A percentile compares a stretch with the other conserved stretches of the same genome.
Evolutionary conservation across 768 basidiomycete genomes (phyloP).

Genomic region (Holtermanniella nyarrowii): DNA sequence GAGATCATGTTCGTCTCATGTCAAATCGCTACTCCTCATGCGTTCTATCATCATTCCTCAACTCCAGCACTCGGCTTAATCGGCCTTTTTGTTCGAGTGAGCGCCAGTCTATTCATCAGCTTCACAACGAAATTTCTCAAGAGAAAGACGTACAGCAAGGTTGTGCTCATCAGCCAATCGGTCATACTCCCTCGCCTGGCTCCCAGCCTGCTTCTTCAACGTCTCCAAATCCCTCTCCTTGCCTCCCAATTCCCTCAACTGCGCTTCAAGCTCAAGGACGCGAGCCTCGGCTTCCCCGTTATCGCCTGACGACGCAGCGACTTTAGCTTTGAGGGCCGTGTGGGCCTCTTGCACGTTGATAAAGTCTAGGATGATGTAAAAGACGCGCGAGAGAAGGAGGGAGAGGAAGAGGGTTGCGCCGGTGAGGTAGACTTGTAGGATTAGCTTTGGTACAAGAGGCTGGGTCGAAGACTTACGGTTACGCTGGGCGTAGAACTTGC

Average conservation of each 20-base stretch:
- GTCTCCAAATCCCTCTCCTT: slow-evolving; percentile 62
- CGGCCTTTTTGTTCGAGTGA: slow-evolving; percentile 55
- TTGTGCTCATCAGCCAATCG: slow-evolving; percentile 70
- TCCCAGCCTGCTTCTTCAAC: slow-evolving; percentile 68
- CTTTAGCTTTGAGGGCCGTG: slow-evolving; percentile 58
- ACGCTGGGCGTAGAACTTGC: slow-evolving; percentile 64
- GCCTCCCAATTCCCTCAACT: slow-evolving; percentile 60
- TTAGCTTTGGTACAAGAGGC: neutral
- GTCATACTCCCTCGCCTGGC: slow-evolving; percentile 71
- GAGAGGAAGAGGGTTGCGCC: slow-evolving; percentile 77
- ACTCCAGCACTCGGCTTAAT: slow-evolving; percentile 47
- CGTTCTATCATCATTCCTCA: too few species aligned
- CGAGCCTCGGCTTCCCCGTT: slow-evolving; percentile 28
- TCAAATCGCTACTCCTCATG: too few species aligned
- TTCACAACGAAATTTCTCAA: neutral
- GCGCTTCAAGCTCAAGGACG: slow-evolving; percentile 45
- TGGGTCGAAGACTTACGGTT: slow-evolving; percentile 19
- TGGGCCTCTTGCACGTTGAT: slow-evolving; percentile 83
- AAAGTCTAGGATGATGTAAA: slow-evolving; percentile 83
- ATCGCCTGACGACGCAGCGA: slow-evolving; percentile 25
- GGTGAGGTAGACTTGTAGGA: slow-evolving; percentile 58
- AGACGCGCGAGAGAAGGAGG: slow-evolving; percentile 81
- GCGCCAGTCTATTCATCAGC: slow-evolving; percentile 46
- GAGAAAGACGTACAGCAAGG: slow-evolving; percentile 43
- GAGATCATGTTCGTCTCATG: too few species aligned